Percentiles rank a stretch among this genome's conserved stretches.
These are phyloP conservation scores for Cyberlindnera suaveolens DNA, from an alignment of 805 yeast species.

Conservation along the genomic window DNA sequence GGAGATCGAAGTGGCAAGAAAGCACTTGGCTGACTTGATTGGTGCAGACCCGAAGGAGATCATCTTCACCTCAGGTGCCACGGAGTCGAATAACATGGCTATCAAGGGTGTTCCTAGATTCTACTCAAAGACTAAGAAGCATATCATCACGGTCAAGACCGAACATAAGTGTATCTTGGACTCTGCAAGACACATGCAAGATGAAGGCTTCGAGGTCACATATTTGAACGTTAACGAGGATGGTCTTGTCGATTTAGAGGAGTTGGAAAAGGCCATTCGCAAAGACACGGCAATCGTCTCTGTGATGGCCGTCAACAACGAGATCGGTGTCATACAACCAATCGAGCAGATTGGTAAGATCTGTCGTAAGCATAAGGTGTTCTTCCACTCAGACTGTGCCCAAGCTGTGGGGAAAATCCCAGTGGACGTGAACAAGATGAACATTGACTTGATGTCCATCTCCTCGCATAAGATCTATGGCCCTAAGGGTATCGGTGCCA, in stretches of 20 bases:
- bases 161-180: conserved; percentile 99
- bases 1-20: conserved; percentile 84
- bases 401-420: conserved; percentile 95
- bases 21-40: conserved; percentile 74
- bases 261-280: conserved; percentile 75
- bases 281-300: conserved; percentile 89
- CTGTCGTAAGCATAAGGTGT: conserved; percentile 82
- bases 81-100: conserved; percentile 93
- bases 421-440: conserved; percentile 86
- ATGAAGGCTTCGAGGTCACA: conserved; percentile 95
- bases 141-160: conserved; percentile 91
- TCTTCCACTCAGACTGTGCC: conserved; percentile 97
- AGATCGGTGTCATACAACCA: conserved; percentile 97
- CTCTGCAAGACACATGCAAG: conserved; percentile 89
- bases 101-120: conserved; percentile 94
- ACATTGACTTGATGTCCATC: conserved; percentile 88
- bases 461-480: conserved; percentile 97
- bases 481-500: conserved; percentile 96
- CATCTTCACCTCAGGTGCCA: conserved; percentile 95
- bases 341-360: conserved; percentile 86
- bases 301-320: conserved; percentile 96
- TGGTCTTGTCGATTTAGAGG: conserved; percentile 75
- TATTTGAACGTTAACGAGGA: conserved; percentile 77
- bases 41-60: conserved; percentile 96
- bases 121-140: conserved; percentile 83